phyloP scores from a whole-genome alignment of 169 alveolate species.

The Eimeria sp. region DNA sequence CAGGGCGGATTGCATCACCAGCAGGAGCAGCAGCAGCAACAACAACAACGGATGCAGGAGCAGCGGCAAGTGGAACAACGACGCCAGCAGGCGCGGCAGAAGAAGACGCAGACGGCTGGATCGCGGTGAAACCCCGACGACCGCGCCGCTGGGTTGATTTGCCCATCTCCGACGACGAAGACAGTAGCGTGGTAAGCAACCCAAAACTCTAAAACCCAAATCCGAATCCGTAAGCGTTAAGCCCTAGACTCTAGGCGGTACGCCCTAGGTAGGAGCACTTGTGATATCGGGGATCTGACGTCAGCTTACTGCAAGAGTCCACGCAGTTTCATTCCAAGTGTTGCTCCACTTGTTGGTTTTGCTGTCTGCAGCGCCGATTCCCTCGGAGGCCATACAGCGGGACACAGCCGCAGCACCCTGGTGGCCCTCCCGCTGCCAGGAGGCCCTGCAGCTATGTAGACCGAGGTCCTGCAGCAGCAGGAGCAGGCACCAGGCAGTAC shows the following conservation, averaged over 20 bases:
- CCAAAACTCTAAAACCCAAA: not conserved
- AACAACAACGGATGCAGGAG: not conserved
- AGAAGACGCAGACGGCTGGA: conserved; percentile 60
- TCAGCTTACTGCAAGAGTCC: not conserved
- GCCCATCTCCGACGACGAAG: conserved; percentile 58
- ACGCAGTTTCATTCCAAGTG: not conserved
- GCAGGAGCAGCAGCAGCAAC: conserved; percentile 38
- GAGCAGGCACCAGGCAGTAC: conserved; percentile 11
- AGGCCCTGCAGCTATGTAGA: conserved; percentile 68
- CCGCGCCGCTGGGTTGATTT: conserved; percentile 57
- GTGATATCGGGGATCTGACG: not conserved
- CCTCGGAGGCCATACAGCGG: conserved; percentile 20
- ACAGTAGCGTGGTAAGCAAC: not conserved
- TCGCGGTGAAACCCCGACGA: conserved; percentile 67
- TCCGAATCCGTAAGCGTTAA: conserved; percentile 8
- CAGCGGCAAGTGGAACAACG: conserved; percentile 36
- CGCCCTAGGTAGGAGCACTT: not conserved
- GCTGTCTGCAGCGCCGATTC: conserved; percentile 49
- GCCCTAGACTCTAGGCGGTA: not conserved
- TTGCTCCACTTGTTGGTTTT: not conserved
- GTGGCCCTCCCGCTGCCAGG: conserved; percentile 42
- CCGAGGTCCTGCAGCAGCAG: conserved; percentile 57
- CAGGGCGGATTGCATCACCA: not conserved
- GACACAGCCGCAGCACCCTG: conserved; percentile 4
- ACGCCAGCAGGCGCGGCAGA: conserved; percentile 62